Percentiles rank a stretch among this genome's conserved stretches.
Conservation (phyloP, 805 yeast species). For the Candida methanosorbosa region DNA sequence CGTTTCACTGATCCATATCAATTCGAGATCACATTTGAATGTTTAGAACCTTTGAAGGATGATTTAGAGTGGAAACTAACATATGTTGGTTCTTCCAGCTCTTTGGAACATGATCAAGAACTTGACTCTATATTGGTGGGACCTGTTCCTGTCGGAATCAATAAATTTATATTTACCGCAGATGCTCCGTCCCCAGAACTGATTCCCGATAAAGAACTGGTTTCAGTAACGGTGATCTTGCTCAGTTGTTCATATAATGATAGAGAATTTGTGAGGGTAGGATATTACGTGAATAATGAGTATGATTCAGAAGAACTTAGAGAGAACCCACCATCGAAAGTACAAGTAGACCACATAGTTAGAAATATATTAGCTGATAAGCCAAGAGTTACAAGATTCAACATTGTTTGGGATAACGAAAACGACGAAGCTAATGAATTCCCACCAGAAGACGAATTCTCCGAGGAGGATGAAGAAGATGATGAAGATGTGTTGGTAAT, state of each 20-base stretch:
- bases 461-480: slow-evolving; percentile 55
- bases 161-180: slow-evolving; percentile 85
- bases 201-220: slow-evolving; percentile 93
- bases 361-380: slow-evolving; percentile 93
- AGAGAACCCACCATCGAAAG: slow-evolving; percentile 89
- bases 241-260: slow-evolving; percentile 90
- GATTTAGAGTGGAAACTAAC: slow-evolving; percentile 97
- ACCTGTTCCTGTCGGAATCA: slow-evolving; percentile 96
- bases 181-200: slow-evolving; percentile 96
- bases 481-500: no score
- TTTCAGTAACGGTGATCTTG: slow-evolving; percentile 88
- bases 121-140: slow-evolving; percentile 95
- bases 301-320: slow-evolving; percentile 89
- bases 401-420: slow-evolving; percentile 89
- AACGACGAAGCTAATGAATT: slow-evolving; percentile 50
- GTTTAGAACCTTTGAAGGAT: slow-evolving; percentile 83
- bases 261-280: slow-evolving; percentile 92
- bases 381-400: slow-evolving; percentile 94
- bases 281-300: slow-evolving; percentile 96
- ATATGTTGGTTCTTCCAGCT: slow-evolving; percentile 92
- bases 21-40: slow-evolving; percentile 95
- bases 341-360: slow-evolving; percentile 88
- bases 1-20: slow-evolving; percentile 88
- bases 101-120: slow-evolving; percentile 94
- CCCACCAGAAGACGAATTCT: slow-evolving; percentile 72